Base-by-base conservation (phyloP, 345 rosid species). In the Hypericum androsaemum region DNA sequence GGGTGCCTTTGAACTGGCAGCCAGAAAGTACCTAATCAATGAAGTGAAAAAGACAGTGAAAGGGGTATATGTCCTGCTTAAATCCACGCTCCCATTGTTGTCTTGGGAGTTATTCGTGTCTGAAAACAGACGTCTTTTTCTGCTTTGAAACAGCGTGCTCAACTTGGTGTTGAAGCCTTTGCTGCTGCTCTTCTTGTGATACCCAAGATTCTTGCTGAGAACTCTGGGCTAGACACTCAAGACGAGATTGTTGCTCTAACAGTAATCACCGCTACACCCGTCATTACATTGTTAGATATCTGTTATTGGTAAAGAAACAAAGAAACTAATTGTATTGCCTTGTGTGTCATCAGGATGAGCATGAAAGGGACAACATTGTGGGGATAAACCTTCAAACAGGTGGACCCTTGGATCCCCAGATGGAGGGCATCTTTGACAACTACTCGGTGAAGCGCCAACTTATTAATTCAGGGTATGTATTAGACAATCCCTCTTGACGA, bases 1-100 rank as follows among this genome's bases (percentile, higher is more conserved):
- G 5, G 97, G 94, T 65, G 95, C 99, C 50, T 92, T 92, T 74
- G 99, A 92, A 77, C 78, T 88, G 63, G 95, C 97, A 44, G 95
- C 97, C 14, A 85, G 97, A 66, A 95, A 88, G 43, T 61, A 81
- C 76, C 73, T 92, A 32, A 64, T 83, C 57, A 82, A 76, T 64
- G 94, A 85, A 73, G 87, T 92, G 47, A 88, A 88, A 75, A 92
- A 83, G 76, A 88, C 81, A 13, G 94, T 92, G 56, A 64, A 85
- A 73, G 97, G 99, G 97, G 97, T 92, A 81, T 56, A 35, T 13
- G 16, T n/a, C 46, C 35, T 47, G 22, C 42, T 9, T 8, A 10
- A 41, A 3, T 46, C 4, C 32, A 4, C 4, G 32, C 45, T 52
- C 42, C 8, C 10, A 11, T 36, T 7, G 50, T 41, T 16, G 1